Percentiles rank a stretch among this genome's conserved stretches.
These are phyloP conservation scores for Guillardia theta DNA, from an alignment of 78 protist genomes.

Conservation along the genomic window DNA sequence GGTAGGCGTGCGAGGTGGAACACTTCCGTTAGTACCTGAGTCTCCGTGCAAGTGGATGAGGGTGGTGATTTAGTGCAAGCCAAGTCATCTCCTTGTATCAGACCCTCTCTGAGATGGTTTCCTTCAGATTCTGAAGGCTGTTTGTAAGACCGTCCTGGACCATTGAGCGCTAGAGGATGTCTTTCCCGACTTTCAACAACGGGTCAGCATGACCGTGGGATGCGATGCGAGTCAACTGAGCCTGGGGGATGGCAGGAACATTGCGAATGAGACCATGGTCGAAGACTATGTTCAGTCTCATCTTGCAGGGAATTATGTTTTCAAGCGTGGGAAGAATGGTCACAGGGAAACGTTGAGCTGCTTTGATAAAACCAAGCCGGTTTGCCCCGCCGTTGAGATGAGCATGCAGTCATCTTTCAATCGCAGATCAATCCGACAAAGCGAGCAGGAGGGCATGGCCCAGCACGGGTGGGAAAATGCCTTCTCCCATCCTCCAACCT, in stretches of 20 bases:
- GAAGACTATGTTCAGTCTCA: conserved; percentile 31
- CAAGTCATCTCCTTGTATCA: too few relatives aligned
- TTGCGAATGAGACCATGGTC: background rate
- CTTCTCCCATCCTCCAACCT: background rate
- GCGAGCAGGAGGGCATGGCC: conserved; percentile 12
- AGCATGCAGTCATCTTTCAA: background rate
- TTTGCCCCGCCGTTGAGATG: background rate
- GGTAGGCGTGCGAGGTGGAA: too few relatives aligned
- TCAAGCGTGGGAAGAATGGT: background rate
- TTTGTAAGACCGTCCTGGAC: too few relatives aligned
- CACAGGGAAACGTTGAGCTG: background rate
- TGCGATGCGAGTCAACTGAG: background rate
- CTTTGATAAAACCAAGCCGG: conserved; percentile 20
- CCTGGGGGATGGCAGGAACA: background rate
- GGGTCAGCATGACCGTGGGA: background rate
- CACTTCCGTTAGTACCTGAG: too few relatives aligned
- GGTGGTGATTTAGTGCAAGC: too few relatives aligned
- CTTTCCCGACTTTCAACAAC: background rate
- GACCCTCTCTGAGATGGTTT: too few relatives aligned
- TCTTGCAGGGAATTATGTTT: background rate
- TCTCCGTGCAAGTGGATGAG: too few relatives aligned
- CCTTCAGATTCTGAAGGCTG: too few relatives aligned
- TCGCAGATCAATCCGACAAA: background rate
- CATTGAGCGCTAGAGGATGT: too few relatives aligned
- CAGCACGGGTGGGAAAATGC: background rate